Percentiles rank a stretch among this genome's conserved stretches.
Evolutionary conservation across 495 filamentous ascomycete genomes (phyloP).

Genomic region (Penicillium coffeae): DNA sequence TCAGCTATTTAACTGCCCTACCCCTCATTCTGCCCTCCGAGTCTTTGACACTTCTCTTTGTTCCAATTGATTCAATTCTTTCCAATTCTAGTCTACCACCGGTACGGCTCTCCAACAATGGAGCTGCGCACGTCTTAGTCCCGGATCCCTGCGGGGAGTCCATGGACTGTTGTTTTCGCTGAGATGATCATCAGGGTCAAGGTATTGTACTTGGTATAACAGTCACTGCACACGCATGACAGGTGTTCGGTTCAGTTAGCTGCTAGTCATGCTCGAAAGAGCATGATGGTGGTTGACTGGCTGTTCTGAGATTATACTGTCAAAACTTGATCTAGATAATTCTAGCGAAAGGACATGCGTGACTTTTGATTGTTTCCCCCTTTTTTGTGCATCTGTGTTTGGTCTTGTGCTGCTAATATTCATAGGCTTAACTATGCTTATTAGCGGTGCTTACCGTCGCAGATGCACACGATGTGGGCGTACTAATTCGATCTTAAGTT

Average conservation of each 20-base stretch:
- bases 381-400: conserved; percentile 11
- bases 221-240: conserved; percentile 54
- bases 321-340: conserved; percentile 82
- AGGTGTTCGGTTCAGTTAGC: conserved; percentile 47
- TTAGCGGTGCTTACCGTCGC: conserved; percentile 1
- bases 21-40: conserved; percentile 9
- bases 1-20: conserved; percentile 14
- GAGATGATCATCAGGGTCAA: conserved; percentile 43
- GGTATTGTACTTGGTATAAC: conserved; percentile 55
- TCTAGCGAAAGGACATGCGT: conserved; percentile 77
- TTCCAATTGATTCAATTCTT: background rate
- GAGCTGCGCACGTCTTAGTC: conserved; percentile 29
- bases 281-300: conserved; percentile 5
- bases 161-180: conserved; percentile 29
- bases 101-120: conserved; percentile 41
- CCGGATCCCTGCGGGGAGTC: conserved; percentile 4
- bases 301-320: conserved; percentile 67
- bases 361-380: conserved; percentile 51
- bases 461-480: conserved; percentile 7
- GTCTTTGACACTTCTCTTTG: conserved; percentile 1
- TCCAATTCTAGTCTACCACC: conserved; percentile 11
- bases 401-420: background rate
- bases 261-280: background rate
- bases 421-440: background rate
- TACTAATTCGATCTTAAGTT: conserved; percentile 19